A percentile compares a stretch with the other conserved stretches of the same genome.
phyloP scores from a whole-genome alignment of 129 eudicot species.

The Centaurea solstitialis region DNA sequence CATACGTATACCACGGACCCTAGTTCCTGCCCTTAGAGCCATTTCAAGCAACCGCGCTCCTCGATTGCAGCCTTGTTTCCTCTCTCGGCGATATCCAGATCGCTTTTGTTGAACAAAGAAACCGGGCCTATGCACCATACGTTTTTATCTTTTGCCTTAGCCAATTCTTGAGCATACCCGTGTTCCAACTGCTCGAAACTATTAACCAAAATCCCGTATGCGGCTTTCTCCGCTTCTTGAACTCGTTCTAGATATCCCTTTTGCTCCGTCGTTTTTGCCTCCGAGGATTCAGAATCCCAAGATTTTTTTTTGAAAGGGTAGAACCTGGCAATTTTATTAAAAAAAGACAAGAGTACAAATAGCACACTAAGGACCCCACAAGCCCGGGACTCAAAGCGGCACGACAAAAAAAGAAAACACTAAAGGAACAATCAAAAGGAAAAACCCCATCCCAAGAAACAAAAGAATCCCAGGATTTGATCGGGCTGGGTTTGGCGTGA shows the following conservation, averaged over 20 bases:
- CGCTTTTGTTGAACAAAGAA: conserved; percentile 28
- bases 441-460: no score
- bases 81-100: conserved; percentile 34
- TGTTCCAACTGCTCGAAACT: conserved; percentile 48
- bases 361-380: no score
- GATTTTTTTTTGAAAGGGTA: no score
- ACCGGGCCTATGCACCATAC: conserved; percentile 48
- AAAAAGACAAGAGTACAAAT: no score
- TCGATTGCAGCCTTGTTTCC: conserved; percentile 46
- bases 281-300: not conserved
- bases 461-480: no score
- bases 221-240: not conserved
- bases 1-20: conserved; percentile 39
- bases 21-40: conserved; percentile 38
- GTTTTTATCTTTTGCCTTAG: conserved; percentile 22
- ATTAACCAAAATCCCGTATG: conserved; percentile 45
- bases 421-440: no score
- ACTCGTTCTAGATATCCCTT: no score
- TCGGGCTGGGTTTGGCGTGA: not conserved
- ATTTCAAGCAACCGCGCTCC: conserved; percentile 30
- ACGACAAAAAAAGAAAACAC: no score
- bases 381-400: no score
- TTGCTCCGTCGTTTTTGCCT: no score
- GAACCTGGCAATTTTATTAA: no score
- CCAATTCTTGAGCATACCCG: conserved; percentile 23